phyloP scores from a whole-genome alignment of 2,329 filamentous ascomycete species.

The Cadophora luteo-olivacea region DNA sequence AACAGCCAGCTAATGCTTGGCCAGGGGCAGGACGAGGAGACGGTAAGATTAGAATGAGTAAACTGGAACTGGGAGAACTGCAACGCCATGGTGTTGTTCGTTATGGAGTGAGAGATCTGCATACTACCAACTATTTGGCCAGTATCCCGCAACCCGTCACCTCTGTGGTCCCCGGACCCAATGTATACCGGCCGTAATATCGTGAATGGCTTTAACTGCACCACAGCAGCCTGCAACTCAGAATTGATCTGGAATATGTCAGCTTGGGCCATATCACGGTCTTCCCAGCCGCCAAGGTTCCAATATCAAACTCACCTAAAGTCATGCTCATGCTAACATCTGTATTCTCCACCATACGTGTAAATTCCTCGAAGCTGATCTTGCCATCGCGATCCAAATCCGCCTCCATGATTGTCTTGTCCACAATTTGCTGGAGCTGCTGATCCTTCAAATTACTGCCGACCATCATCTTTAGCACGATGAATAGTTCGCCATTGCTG shows the following conservation, averaged over 20 bases:
- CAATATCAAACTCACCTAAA: conserved; percentile 59
- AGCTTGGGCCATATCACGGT: conserved; percentile 1
- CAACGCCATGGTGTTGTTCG: conserved; percentile 14
- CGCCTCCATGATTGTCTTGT: conserved; percentile 99
- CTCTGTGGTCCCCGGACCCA: conserved; percentile 8
- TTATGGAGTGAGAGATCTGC: conserved; percentile 11
- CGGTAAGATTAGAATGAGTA: not conserved
- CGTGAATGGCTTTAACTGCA: conserved; percentile 18
- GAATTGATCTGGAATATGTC: conserved; percentile 40
- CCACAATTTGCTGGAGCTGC: conserved; percentile 98
- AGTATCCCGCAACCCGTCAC: conserved; percentile 1
- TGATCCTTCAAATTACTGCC: conserved; percentile 99
- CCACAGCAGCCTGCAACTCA: conserved; percentile 20
- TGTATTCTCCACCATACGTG: conserved; percentile 97
- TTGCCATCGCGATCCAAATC: conserved; percentile 95
- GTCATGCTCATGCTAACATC: conserved; percentile 79
- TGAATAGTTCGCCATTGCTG: conserved; percentile 98
- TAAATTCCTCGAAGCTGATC: conserved; percentile 99
- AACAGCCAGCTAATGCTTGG: not conserved
- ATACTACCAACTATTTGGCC: conserved; percentile 6
- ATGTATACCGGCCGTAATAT: conserved; percentile 19
- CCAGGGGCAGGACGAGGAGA: not conserved
- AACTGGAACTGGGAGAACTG: not conserved
- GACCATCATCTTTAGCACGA: conserved; percentile 99
- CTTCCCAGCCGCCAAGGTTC: not conserved